These are phyloP conservation scores for Penicillium sp. DNA, from an alignment of 2,329 filamentous ascomycete genomes.

Conservation along the genomic window DNA sequence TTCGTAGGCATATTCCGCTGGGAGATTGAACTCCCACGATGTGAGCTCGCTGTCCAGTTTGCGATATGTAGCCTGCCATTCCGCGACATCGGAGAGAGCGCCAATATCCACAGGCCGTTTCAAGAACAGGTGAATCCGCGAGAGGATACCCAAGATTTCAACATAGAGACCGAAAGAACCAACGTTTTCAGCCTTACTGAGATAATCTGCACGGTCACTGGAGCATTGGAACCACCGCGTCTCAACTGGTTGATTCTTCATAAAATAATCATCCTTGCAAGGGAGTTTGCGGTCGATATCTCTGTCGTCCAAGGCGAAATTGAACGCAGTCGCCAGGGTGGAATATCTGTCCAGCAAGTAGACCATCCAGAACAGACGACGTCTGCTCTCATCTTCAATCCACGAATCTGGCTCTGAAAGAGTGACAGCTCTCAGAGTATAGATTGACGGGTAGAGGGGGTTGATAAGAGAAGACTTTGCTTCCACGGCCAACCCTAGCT, in stretches of 20 bases:
- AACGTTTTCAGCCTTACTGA: conserved; percentile 73
- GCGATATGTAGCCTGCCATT: conserved; percentile 84
- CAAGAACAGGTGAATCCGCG: conserved; percentile 81
- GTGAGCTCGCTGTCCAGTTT: conserved; percentile 77
- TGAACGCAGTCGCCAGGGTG: conserved; percentile 85
- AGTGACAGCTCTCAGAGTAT: conserved; percentile 80
- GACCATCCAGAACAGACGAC: conserved; percentile 90
- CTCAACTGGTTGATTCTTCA: conserved; percentile 77
- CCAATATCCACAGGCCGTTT: conserved; percentile 88
- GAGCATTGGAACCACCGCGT: conserved; percentile 72
- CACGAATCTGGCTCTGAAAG: conserved; percentile 79
- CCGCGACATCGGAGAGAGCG: conserved; percentile 76
- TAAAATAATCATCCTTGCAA: conserved; percentile 82
- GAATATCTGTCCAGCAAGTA: conserved; percentile 88
- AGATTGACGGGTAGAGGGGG: conserved; percentile 79
- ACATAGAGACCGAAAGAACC: conserved; percentile 89
- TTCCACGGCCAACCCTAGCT: conserved; percentile 81
- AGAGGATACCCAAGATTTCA: conserved; percentile 82
- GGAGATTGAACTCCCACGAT: conserved; percentile 79
- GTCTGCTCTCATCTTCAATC: conserved; percentile 82
- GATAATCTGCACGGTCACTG: conserved; percentile 56
- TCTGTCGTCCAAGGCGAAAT: conserved; percentile 83
- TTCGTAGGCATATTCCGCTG: conserved; percentile 67
- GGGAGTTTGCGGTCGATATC: conserved; percentile 85
- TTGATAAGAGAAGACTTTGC: conserved; percentile 74